A percentile compares a stretch with the other conserved stretches of the same genome.
phyloP scores from a whole-genome alignment of 306 rosid genomes.

The Cyamopsis tetragonoloba region DNA sequence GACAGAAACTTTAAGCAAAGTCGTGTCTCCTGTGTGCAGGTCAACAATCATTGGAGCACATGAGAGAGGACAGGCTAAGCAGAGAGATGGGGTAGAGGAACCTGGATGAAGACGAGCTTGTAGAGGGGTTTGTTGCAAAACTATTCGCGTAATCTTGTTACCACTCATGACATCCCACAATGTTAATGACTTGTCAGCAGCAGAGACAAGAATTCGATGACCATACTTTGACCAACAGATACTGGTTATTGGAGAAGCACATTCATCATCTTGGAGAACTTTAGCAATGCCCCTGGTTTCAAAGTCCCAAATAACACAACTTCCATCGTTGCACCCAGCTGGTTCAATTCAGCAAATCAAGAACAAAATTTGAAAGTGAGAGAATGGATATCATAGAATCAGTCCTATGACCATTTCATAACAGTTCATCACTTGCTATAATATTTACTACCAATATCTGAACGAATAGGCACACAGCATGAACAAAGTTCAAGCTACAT shows the following conservation, averaged over 20 bases:
- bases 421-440: not conserved
- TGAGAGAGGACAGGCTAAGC: constrained; percentile 94
- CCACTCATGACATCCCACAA: constrained; percentile 82
- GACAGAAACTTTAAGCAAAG: constrained; percentile 65
- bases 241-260: constrained; percentile 50
- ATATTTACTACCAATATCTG: constrained; percentile 8
- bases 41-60: constrained; percentile 92
- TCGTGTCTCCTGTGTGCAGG: constrained; percentile 62
- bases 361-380: constrained; percentile 23
- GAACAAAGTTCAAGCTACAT: not conserved
- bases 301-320: constrained; percentile 91
- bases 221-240: constrained; percentile 35
- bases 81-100: constrained; percentile 70
- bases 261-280: constrained; percentile 73
- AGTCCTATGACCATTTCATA: constrained; percentile 5
- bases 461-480: not conserved
- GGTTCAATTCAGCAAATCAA: constrained; percentile 34
- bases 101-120: constrained; percentile 95
- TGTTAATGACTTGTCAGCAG: constrained; percentile 83
- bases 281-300: constrained; percentile 93
- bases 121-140: constrained; percentile 74
- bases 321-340: constrained; percentile 98
- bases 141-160: constrained; percentile 54
- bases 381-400: not conserved
- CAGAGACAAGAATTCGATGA: constrained; percentile 53